A percentile compares a stretch with the other conserved stretches of the same genome.
Conservation (phyloP, 176 grass and related monocot species). For the Triticum urartu region DNA sequence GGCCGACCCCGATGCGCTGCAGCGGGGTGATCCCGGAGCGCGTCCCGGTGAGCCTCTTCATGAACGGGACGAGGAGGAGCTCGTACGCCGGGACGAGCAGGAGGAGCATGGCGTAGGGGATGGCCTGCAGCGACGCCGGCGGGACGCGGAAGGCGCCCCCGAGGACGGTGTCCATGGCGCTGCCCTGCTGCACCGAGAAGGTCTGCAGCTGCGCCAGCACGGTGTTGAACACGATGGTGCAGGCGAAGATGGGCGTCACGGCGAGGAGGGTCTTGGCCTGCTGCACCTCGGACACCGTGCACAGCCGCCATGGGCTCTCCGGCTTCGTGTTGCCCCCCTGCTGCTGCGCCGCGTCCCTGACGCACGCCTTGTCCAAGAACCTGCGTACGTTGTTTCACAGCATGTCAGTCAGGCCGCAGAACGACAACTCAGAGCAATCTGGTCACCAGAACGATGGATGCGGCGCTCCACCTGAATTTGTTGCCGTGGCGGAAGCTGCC, state of each 20-base stretch:
- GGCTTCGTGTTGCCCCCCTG: slow-evolving; percentile 38
- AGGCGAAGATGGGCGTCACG: slow-evolving; percentile 93
- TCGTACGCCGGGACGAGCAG: slow-evolving; percentile 75
- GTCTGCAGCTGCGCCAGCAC: slow-evolving; percentile 97
- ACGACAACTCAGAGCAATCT: not conserved
- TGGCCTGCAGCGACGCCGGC: slow-evolving; percentile 88
- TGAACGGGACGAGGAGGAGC: slow-evolving; percentile 64
- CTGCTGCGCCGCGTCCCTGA: slow-evolving; percentile 40
- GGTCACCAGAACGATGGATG: not conserved
- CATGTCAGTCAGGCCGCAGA: not conserved
- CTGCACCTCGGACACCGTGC: slow-evolving; percentile 65
- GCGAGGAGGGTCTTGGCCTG: slow-evolving; percentile 83
- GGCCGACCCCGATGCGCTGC: slow-evolving; percentile 81
- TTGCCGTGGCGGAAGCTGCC: slow-evolving; percentile 39
- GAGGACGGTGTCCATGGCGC: slow-evolving; percentile 77
- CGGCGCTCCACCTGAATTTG: slow-evolving; percentile 73
- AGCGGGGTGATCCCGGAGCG: slow-evolving; percentile 75
- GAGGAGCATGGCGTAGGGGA: slow-evolving; percentile 86
- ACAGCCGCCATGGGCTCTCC: slow-evolving; percentile 76
- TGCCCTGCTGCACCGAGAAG: slow-evolving; percentile 96
- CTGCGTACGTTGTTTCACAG: slow-evolving; percentile 3
- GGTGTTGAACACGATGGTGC: slow-evolving; percentile 98
- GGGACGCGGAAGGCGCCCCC: slow-evolving; percentile 63
- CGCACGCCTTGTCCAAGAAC: slow-evolving; percentile 90
- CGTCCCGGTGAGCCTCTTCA: slow-evolving; percentile 49